Percentiles rank a stretch among this genome's conserved stretches.
Evolutionary conservation across 2,329 filamentous ascomycete genomes (phyloP).

Genomic region (Trichoderma sp.): DNA sequence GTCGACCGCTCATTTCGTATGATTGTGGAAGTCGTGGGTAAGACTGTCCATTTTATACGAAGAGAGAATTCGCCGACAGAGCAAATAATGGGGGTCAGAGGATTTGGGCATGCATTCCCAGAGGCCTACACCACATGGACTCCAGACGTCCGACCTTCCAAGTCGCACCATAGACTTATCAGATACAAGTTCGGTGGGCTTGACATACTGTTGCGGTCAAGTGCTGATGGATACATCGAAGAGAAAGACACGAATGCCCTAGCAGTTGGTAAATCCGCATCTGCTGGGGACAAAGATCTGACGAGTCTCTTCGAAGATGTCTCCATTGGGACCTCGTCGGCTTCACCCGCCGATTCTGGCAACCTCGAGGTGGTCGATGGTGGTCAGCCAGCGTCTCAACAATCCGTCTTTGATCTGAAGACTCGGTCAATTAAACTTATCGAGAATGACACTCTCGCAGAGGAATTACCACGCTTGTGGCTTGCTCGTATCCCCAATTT

Average conservation of each 20-base stretch:
- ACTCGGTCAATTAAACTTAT: conserved; percentile 35
- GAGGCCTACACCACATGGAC: conserved; percentile 66
- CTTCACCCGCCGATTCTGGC: background rate
- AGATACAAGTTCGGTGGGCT: conserved; percentile 52
- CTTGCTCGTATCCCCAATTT: conserved; percentile 38
- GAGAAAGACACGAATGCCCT: background rate
- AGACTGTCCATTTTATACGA: conserved; percentile 61
- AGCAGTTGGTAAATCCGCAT: background rate
- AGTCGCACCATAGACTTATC: conserved; percentile 61
- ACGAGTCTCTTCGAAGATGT: background rate
- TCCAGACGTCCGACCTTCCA: conserved; percentile 48
- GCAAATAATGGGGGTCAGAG: conserved; percentile 51
- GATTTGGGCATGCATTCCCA: conserved; percentile 65
- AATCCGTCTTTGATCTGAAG: conserved; percentile 43
- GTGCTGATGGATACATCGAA: conserved; percentile 30
- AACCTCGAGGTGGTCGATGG: conserved; percentile 23
- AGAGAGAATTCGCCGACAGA: conserved; percentile 59
- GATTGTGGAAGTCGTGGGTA: conserved; percentile 51
- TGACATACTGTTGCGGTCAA: conserved; percentile 29
- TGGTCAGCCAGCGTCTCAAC: conserved; percentile 32
- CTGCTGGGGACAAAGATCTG: background rate
- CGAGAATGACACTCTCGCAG: conserved; percentile 30
- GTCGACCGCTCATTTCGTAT: conserved; percentile 54
- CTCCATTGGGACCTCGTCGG: background rate
- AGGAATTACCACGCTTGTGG: conserved; percentile 44